phyloP scores from a whole-genome alignment of 2,329 filamentous ascomycete genomes.

The Colletotrichum sp. region DNA sequence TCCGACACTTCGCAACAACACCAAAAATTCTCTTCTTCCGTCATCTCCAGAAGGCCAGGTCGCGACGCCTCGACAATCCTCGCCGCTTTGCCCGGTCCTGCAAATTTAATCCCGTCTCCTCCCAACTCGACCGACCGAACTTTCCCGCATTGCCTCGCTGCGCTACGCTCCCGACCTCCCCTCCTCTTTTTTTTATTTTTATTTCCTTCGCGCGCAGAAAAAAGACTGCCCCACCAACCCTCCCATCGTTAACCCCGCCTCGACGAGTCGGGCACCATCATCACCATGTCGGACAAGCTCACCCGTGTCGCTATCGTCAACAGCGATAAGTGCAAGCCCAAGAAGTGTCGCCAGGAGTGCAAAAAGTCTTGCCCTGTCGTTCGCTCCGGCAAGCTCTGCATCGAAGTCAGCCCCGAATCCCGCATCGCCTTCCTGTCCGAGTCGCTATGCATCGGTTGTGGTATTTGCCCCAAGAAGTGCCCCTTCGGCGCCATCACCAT shows the following conservation, averaged over 20 bases:
- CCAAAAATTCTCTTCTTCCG: slow-evolving; percentile 4
- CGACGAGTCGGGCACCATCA: slow-evolving; percentile 24
- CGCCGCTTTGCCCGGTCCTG: slow-evolving; percentile 6
- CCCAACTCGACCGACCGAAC: neutral
- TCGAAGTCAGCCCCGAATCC: slow-evolving; percentile 87
- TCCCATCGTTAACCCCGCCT: slow-evolving; percentile 15
- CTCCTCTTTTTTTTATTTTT: neutral
- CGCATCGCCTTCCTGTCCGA: slow-evolving; percentile 99
- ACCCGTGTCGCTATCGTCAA: slow-evolving; percentile 99
- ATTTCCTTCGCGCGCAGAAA: neutral
- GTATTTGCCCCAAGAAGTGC: slow-evolving; percentile 99
- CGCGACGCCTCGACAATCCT: slow-evolving; percentile 14
- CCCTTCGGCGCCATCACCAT: slow-evolving; percentile 99
- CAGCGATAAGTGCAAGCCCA: slow-evolving; percentile 75
- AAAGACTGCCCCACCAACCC: slow-evolving; percentile 12
- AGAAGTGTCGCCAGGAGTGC: slow-evolving; percentile 99
- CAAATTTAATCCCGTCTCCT: neutral
- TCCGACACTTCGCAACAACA: slow-evolving; percentile 7
- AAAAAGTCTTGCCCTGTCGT: slow-evolving; percentile 99
- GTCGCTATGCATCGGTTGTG: slow-evolving; percentile 93
- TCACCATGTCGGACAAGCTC: slow-evolving; percentile 87
- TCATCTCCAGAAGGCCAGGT: slow-evolving; percentile 17
- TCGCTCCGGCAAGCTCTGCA: slow-evolving; percentile 95
- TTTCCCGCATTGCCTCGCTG: neutral
- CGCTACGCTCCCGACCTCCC: neutral